Conservation (phyloP, 108 stramenopile genomes). For the Skeletonema potamos region DNA sequence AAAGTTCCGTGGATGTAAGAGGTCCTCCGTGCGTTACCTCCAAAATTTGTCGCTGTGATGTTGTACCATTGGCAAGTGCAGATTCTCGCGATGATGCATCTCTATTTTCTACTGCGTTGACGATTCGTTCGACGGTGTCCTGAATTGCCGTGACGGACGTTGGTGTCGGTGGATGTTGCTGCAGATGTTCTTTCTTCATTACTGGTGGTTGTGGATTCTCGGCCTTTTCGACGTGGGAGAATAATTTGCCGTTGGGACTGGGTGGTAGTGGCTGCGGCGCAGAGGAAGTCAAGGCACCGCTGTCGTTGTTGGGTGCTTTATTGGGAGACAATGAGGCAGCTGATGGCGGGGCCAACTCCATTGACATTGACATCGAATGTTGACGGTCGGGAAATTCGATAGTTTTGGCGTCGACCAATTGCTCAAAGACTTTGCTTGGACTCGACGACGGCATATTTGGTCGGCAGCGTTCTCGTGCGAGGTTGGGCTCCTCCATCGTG, state of each 20-base stretch:
- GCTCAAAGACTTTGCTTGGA: slow-evolving; percentile 2
- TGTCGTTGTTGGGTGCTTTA: background rate
- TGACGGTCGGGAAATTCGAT: background rate
- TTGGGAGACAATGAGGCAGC: background rate
- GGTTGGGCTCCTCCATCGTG: too few relatives aligned
- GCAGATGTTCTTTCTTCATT: background rate
- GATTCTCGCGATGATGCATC: slow-evolving; percentile 36
- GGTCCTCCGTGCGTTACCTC: slow-evolving; percentile 42
- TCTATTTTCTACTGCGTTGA: slow-evolving; percentile 38
- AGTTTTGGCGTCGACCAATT: background rate
- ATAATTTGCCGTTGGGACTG: background rate
- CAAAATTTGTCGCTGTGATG: background rate
- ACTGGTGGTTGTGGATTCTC: background rate
- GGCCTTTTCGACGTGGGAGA: slow-evolving; percentile 12
- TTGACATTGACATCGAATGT: background rate
- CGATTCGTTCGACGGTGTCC: slow-evolving; percentile 46
- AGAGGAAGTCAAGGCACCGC: background rate
- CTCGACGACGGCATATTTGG: background rate
- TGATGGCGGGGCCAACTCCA: background rate
- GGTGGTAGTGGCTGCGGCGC: background rate
- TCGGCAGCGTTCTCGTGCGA: background rate
- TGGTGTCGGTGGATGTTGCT: slow-evolving; percentile 2
- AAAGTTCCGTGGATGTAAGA: slow-evolving; percentile 45
- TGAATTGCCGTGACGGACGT: background rate
- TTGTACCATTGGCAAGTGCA: slow-evolving; percentile 6